Percentiles rank a stretch among this genome's conserved stretches.
Conservation (phyloP, 371 early-diverging fungal genomes). For the Apophysomyces variabilis region DNA sequence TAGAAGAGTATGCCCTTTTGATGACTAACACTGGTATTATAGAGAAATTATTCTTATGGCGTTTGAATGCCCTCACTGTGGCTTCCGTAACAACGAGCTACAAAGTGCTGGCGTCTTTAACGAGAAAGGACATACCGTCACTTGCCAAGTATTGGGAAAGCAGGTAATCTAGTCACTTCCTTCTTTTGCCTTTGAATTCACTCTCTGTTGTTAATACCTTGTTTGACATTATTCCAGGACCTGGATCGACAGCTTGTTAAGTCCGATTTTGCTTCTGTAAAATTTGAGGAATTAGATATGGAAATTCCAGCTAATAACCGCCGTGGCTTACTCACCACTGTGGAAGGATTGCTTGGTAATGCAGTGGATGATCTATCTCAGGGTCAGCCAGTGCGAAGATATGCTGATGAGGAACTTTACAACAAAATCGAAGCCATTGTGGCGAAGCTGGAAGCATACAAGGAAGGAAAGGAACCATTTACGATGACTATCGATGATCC, state of each 20-base stretch:
- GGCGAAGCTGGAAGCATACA: slow-evolving; percentile 63
- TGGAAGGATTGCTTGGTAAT: slow-evolving; percentile 84
- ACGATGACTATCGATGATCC: slow-evolving; percentile 88
- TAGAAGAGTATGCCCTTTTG: not conserved
- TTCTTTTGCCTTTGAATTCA: too few relatives aligned
- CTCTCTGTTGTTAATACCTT: not conserved
- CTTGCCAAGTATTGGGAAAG: slow-evolving; percentile 62
- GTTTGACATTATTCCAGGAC: slow-evolving; percentile 50
- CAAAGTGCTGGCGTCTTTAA: slow-evolving; percentile 85
- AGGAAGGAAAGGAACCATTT: slow-evolving; percentile 64
- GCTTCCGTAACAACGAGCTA: slow-evolving; percentile 87
- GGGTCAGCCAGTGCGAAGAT: slow-evolving; percentile 81
- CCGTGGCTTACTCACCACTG: slow-evolving; percentile 83
- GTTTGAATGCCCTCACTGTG: slow-evolving; percentile 95
- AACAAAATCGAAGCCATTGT: slow-evolving; percentile 78
- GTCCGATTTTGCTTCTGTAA: slow-evolving; percentile 81
- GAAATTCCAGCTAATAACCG: slow-evolving; percentile 85
- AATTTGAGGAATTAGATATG: slow-evolving; percentile 84
- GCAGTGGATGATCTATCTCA: slow-evolving; percentile 81
- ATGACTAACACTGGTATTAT: not conserved
- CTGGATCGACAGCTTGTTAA: slow-evolving; percentile 92
- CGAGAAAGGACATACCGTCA: slow-evolving; percentile 79
- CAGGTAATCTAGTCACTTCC: slow-evolving; percentile 32
- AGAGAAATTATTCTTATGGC: slow-evolving; percentile 92
- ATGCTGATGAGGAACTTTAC: slow-evolving; percentile 65